Evolutionary conservation across 2,329 filamentous ascomycete genomes (phyloP).

Genomic region (Neonectria coccinea): DNA sequence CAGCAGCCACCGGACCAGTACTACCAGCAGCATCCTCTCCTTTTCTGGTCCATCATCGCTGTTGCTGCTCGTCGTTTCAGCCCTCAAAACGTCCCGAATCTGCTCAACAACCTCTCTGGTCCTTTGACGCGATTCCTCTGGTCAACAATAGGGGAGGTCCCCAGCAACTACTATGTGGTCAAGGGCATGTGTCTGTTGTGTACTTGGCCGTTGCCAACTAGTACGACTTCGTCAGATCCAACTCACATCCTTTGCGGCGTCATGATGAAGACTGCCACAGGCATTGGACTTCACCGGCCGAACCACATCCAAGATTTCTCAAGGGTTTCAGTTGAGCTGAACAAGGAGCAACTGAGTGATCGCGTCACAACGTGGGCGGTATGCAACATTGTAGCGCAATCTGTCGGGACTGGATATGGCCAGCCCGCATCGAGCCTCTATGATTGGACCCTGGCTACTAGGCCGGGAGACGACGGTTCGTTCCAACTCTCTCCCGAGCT

Average conservation of each 20-base stretch:
- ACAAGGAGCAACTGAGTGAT: constrained; percentile 83
- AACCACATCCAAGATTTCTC: constrained; percentile 88
- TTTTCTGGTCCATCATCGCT: constrained; percentile 87
- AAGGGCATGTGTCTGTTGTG: constrained; percentile 84
- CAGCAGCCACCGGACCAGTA: constrained; percentile 77
- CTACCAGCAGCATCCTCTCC: constrained; percentile 79
- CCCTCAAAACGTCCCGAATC: constrained; percentile 64
- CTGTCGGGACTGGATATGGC: constrained; percentile 84
- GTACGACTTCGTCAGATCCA: constrained; percentile 81
- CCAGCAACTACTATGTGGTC: constrained; percentile 82
- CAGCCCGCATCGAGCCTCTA: constrained; percentile 83
- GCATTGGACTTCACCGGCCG: constrained; percentile 83
- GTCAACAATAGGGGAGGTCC: constrained; percentile 81
- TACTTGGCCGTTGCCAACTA: constrained; percentile 86
- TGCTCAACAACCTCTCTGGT: constrained; percentile 76
- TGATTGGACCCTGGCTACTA: constrained; percentile 76
- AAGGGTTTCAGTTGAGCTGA: constrained; percentile 77
- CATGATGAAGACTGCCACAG: constrained; percentile 89
- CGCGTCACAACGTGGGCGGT: constrained; percentile 85
- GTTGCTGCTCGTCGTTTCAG: constrained; percentile 79
- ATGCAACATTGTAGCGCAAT: constrained; percentile 86
- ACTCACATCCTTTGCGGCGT: constrained; percentile 85
- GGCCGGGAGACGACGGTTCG: constrained; percentile 69
- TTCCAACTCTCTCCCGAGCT: constrained; percentile 71
- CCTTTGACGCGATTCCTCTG: constrained; percentile 79